Percentiles rank a stretch among this genome's conserved stretches.
phyloP scores from a whole-genome alignment of 176 grass and related monocot genomes.

The Carex myosuroides region DNA sequence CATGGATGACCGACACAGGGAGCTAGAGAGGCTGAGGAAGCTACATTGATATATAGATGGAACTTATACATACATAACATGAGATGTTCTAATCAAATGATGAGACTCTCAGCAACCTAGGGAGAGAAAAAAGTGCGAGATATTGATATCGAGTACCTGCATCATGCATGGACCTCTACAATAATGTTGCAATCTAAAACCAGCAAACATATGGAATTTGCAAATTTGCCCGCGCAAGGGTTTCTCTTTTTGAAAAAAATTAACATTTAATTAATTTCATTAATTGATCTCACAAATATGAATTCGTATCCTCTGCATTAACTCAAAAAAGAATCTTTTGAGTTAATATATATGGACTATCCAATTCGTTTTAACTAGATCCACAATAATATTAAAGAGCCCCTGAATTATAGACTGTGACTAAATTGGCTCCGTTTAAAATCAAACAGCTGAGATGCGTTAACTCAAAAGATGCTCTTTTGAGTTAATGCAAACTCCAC shows the following conservation, averaged over 20 bases:
- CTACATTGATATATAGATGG: slow-evolving; percentile 35
- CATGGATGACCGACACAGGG: slow-evolving; percentile 45
- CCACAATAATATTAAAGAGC: too few relatives aligned
- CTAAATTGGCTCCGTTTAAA: too few relatives aligned
- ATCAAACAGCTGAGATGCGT: too few relatives aligned
- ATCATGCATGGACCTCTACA: neutral
- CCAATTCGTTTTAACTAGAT: too few relatives aligned
- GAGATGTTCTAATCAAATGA: slow-evolving; percentile 81
- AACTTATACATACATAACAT: slow-evolving; percentile 39
- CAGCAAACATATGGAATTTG: neutral
- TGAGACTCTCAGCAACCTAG: slow-evolving; percentile 31
- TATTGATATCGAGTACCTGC: neutral
- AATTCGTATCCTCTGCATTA: too few relatives aligned
- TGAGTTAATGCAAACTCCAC: too few relatives aligned
- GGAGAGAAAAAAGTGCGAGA: slow-evolving; percentile 5
- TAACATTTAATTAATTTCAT: too few relatives aligned
- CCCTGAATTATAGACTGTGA: too few relatives aligned
- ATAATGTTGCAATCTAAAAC: neutral
- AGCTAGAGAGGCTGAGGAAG: slow-evolving; percentile 29
- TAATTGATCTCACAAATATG: too few relatives aligned
- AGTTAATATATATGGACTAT: too few relatives aligned
- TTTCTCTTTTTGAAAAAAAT: neutral
- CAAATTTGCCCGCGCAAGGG: neutral
- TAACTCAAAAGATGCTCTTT: too few relatives aligned
- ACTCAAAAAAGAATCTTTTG: too few relatives aligned